Percentiles rank a stretch among this genome's conserved stretches.
These are phyloP conservation scores for Fusarium bactridioides DNA, from an alignment of 2,329 filamentous ascomycete species.

Conservation along the genomic window DNA sequence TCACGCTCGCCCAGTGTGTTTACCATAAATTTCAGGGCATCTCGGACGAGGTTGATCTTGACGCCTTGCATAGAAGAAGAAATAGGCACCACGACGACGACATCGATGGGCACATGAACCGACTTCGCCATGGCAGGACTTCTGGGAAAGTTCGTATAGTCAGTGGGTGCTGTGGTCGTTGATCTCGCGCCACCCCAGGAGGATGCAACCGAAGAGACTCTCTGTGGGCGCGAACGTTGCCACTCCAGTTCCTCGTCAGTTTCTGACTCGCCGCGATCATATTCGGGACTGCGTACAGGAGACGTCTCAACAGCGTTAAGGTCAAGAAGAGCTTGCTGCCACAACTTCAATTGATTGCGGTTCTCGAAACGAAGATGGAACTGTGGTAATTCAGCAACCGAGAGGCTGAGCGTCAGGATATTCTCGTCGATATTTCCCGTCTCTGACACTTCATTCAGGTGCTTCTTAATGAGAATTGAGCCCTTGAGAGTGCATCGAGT, in stretches of 20 bases:
- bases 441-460: slow-evolving; percentile 87
- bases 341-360: slow-evolving; percentile 83
- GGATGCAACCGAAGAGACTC: slow-evolving; percentile 84
- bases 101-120: slow-evolving; percentile 89
- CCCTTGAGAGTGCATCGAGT: slow-evolving; percentile 91
- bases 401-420: slow-evolving; percentile 86
- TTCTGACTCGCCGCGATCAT: slow-evolving; percentile 81
- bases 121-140: slow-evolving; percentile 55
- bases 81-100: slow-evolving; percentile 95
- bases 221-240: slow-evolving; percentile 70
- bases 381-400: slow-evolving; percentile 88
- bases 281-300: slow-evolving; percentile 74
- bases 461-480: slow-evolving; percentile 97
- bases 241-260: slow-evolving; percentile 85
- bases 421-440: slow-evolving; percentile 76
- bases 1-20: slow-evolving; percentile 89
- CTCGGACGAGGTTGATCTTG: slow-evolving; percentile 93
- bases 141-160: slow-evolving; percentile 79
- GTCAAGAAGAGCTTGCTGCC: slow-evolving; percentile 87
- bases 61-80: slow-evolving; percentile 99
- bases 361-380: slow-evolving; percentile 93
- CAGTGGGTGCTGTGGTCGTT: slow-evolving; percentile 85
- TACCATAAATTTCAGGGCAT: slow-evolving; percentile 92
- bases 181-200: slow-evolving; percentile 84
- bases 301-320: slow-evolving; percentile 76